These are phyloP conservation scores for Diaporthe nobilis DNA, from an alignment of 2,329 filamentous ascomycete genomes.

Conservation along the genomic window DNA sequence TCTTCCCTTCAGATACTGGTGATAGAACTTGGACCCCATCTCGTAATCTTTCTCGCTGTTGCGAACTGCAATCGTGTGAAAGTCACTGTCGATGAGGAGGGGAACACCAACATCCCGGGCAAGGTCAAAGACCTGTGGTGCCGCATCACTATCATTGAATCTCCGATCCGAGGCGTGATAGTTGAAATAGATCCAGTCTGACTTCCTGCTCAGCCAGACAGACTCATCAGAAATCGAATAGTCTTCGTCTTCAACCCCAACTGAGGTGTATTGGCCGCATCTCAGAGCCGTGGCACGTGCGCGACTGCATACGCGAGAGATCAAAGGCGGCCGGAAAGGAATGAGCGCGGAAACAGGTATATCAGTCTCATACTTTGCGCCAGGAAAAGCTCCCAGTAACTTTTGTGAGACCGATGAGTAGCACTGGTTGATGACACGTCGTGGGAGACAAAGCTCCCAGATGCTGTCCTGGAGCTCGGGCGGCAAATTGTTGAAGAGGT, in stretches of 20 bases:
- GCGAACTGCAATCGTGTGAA: too few relatives aligned
- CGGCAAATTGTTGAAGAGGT: background rate
- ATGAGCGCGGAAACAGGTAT: background rate
- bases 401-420: background rate
- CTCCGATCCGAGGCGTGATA: background rate
- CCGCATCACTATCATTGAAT: too few relatives aligned
- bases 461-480: background rate
- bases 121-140: background rate
- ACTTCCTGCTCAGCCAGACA: background rate
- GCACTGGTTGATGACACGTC: background rate
- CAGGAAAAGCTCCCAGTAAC: background rate
- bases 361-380: background rate
- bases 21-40: too few relatives aligned
- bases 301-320: background rate
- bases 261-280: background rate
- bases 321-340: background rate
- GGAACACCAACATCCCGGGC: background rate
- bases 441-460: background rate
- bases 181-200: background rate
- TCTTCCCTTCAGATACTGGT: background rate
- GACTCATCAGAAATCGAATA: background rate
- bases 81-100: background rate
- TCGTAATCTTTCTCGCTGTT: too few relatives aligned
- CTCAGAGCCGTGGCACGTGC: background rate
- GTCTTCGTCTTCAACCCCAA: accelerated